Evolutionary conservation across 257 asterid species (phyloP).

Genomic region (Lantana camara): DNA sequence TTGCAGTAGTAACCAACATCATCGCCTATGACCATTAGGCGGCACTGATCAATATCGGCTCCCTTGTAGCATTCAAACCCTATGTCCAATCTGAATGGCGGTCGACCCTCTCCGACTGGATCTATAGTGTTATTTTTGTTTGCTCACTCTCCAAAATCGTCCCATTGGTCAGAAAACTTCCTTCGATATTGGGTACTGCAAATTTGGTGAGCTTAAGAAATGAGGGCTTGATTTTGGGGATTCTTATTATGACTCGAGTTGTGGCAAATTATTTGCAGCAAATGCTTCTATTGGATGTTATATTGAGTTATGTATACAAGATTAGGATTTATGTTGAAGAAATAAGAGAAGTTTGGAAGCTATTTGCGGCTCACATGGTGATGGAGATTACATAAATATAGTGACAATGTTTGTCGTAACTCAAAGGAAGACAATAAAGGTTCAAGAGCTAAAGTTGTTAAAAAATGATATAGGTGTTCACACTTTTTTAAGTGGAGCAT

Average conservation of each 20-base stretch:
- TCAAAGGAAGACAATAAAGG: no score
- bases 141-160: conserved; percentile 78
- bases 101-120: conserved; percentile 72
- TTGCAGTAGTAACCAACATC: conserved; percentile 27
- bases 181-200: conserved; percentile 38
- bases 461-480: no score
- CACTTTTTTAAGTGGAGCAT: no score
- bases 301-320: conserved; percentile 61
- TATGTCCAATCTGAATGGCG: conserved; percentile 73
- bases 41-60: conserved; percentile 33
- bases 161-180: conserved; percentile 60
- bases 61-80: conserved; percentile 54
- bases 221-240: conserved; percentile 51
- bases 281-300: conserved; percentile 79
- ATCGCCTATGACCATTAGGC: no score
- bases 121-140: conserved; percentile 72
- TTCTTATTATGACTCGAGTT: conserved; percentile 48
- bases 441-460: no score
- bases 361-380: no score
- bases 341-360: no score
- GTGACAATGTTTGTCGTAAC: no score
- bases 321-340: conserved; percentile 68
- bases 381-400: no score
- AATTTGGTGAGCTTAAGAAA: conserved; percentile 37
- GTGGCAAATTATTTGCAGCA: conserved; percentile 73